Conservation (phyloP, 345 rosid species). For the Trapa bicornis region DNA sequence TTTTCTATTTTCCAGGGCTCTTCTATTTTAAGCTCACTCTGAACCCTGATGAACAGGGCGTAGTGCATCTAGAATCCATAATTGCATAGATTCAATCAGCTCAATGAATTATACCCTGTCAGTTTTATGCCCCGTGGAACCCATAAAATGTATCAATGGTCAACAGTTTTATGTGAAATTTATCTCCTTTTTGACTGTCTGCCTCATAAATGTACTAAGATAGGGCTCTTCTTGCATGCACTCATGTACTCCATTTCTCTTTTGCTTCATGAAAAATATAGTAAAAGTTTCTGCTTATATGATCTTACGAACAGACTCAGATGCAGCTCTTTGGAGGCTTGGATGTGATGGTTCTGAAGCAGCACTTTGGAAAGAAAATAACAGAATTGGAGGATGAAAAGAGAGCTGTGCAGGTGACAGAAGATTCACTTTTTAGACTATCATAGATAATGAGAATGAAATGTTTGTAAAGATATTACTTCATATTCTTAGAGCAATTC, state of each 20-base stretch:
- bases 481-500: neutral
- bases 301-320: constrained; percentile 49
- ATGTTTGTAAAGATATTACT: neutral
- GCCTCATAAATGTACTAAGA: no score
- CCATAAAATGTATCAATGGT: neutral
- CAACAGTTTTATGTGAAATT: neutral
- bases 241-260: no score
- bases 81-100: neutral
- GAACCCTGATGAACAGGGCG: neutral
- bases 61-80: neutral
- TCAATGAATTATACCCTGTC: no score
- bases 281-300: neutral
- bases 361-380: constrained; percentile 89
- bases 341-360: constrained; percentile 68
- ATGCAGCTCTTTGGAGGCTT: constrained; percentile 81
- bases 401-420: constrained; percentile 66
- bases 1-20: neutral
- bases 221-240: no score
- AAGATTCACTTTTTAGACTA: neutral
- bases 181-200: no score
- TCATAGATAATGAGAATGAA: neutral
- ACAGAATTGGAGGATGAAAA: constrained; percentile 86
- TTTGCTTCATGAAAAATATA: neutral
- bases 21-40: neutral
- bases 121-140: no score